Percentiles rank a stretch among this genome's conserved stretches.
Conservation (phyloP, 345 rosid species). For the Sonneratia alba region DNA sequence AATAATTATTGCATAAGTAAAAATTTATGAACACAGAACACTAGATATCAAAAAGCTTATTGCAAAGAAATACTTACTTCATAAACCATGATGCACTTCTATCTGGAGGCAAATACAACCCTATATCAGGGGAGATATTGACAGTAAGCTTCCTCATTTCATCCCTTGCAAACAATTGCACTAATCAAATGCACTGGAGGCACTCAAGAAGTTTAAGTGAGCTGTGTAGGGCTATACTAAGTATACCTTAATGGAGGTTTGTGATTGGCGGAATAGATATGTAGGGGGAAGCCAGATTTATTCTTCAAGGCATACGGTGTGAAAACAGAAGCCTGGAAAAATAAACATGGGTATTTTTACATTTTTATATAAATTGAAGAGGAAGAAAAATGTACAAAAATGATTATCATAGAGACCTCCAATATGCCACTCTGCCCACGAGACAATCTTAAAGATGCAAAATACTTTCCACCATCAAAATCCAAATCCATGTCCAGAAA, state of each 20-base stretch:
- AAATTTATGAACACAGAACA: not conserved
- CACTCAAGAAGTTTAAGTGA: slow-evolving; percentile 10
- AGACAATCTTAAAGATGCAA: slow-evolving; percentile 65
- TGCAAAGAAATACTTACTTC: slow-evolving; percentile 36
- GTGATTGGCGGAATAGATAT: slow-evolving; percentile 44
- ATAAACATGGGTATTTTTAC: slow-evolving; percentile 13
- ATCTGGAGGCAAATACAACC: slow-evolving; percentile 59
- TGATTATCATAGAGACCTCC: slow-evolving; percentile 34
- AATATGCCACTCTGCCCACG: slow-evolving; percentile 75
- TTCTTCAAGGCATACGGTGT: slow-evolving; percentile 68
- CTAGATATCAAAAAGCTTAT: not conserved
- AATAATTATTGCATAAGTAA: not conserved
- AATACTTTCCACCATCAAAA: slow-evolving; percentile 71
- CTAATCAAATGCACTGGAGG: slow-evolving; percentile 8
- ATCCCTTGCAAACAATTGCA: slow-evolving; percentile 38
- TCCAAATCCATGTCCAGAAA: slow-evolving; percentile 72
- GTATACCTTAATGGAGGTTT: slow-evolving; percentile 59
- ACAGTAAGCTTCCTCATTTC: slow-evolving; percentile 38
- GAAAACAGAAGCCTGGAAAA: slow-evolving; percentile 67
- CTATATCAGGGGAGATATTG: slow-evolving; percentile 50
- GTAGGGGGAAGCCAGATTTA: slow-evolving; percentile 53
- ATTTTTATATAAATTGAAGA: not conserved
- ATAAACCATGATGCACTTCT: slow-evolving; percentile 62
- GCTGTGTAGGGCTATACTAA: slow-evolving; percentile 12
- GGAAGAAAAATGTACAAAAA: not conserved